These are phyloP conservation scores for Trypanosoma platydactyli DNA, from an alignment of 208 protist genomes.

Conservation along the genomic window DNA sequence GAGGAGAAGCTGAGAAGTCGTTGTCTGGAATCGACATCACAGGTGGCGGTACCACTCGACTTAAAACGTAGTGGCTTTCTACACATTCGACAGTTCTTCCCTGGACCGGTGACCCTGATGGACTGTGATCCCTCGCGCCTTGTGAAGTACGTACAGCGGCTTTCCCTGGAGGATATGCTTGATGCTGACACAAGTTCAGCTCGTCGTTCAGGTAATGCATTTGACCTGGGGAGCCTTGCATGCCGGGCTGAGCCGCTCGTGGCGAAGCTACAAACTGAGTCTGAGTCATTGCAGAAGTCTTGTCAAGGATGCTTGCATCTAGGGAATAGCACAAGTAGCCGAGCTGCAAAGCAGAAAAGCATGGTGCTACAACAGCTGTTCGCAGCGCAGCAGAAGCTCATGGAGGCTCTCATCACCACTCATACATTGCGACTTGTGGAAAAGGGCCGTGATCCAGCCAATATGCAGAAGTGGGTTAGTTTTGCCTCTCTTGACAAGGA, in stretches of 20 bases:
- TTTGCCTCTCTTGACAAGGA: constrained; percentile 35
- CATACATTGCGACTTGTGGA: constrained; percentile 68
- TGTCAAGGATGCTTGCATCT: constrained; percentile 28
- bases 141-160: constrained; percentile 83
- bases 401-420: constrained; percentile 58
- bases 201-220: constrained; percentile 32
- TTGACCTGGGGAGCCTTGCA: constrained; percentile 46
- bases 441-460: constrained; percentile 28
- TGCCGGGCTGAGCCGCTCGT: constrained; percentile 25
- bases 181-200: constrained; percentile 42
- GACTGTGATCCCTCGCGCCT: constrained; percentile 84
- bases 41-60: constrained; percentile 72
- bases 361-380: constrained; percentile 54
- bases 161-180: constrained; percentile 81
- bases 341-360: constrained; percentile 51
- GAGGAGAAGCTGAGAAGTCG: constrained; percentile 52
- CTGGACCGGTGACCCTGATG: constrained; percentile 76
- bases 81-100: constrained; percentile 90
- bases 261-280: constrained; percentile 26
- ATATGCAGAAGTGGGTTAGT: constrained; percentile 36
- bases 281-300: constrained; percentile 29
- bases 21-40: constrained; percentile 46
- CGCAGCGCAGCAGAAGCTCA: constrained; percentile 64
- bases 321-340: constrained; percentile 33
- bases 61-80: constrained; percentile 87